Evolutionary conservation across 2,329 filamentous ascomycete species (phyloP), one percentile per base, ranked within the genome.

Genomic region (Neofusicoccum laricinum): DNA sequence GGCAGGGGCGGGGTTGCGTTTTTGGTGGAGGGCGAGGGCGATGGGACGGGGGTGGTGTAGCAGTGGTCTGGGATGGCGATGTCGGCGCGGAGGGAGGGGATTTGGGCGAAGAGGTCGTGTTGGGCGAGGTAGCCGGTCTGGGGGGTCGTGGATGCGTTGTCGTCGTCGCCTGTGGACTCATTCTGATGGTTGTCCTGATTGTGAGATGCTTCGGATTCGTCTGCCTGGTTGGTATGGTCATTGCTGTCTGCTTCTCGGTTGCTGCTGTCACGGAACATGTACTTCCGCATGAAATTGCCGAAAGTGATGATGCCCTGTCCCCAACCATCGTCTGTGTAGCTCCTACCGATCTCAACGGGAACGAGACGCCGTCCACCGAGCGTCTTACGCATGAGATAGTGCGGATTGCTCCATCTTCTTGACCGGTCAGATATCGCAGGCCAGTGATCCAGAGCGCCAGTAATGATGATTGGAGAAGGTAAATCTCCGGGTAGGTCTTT

Each of bases 271-370:
- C 34, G 19, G 19, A 83, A 67, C 65, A 96, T 83, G 72, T 91
- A 88, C 0, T 75, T 75, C 4, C 80, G 69, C 53, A 97, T 79
- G 68, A 97, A 96, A 0, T 88, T 80, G 4, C 80, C 78, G 70
- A 98, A 96, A 0, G 86, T 81, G 55, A 96, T 85, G 30, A 98
- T 87, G 63, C 87, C 85, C 76, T 98, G 94, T 0, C 88, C 88
- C 93, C 94, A 97, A 21, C 83, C 89, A 19, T 86, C 85, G 67
- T 97, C 92, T 1, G 92, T 93, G 72, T 98, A 99, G 72, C 90
- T 95, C 51, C 90, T 82, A 0, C 95, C 94, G 1, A 95, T 77
- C 75, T 98, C 93, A 2, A 97, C 85, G 0, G 94, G 94, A 0
- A 98, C 91, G 0, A 97, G 84, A 11, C 95, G 84, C 36, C 88